Percentiles rank a stretch among this genome's conserved stretches.
These are phyloP conservation scores for Cardamine chenopodiifolia DNA, from an alignment of 345 rosid species.

Conservation along the genomic window DNA sequence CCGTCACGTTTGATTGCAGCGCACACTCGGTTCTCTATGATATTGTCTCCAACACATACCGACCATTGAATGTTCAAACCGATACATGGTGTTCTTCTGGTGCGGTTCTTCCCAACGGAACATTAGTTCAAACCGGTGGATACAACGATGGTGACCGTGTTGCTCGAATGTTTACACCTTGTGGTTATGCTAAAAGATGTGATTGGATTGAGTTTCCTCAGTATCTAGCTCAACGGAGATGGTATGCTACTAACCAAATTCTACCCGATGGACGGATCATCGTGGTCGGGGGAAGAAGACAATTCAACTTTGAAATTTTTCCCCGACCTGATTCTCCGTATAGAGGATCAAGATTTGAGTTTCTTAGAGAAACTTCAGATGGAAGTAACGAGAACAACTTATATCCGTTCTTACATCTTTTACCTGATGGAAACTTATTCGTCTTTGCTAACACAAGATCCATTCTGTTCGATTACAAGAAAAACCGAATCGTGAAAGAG, in stretches of 20 bases:
- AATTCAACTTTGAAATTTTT: slow-evolving; percentile 69
- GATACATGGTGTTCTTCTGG: slow-evolving; percentile 96
- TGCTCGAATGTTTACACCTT: slow-evolving; percentile 58
- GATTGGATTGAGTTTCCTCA: slow-evolving; percentile 72
- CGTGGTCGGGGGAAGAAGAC: slow-evolving; percentile 73
- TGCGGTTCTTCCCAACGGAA: slow-evolving; percentile 60
- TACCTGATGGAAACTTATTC: slow-evolving; percentile 86
- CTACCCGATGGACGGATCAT: slow-evolving; percentile 74
- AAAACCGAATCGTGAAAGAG: slow-evolving; percentile 53
- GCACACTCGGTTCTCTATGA: slow-evolving; percentile 79
- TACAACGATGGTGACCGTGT: slow-evolving; percentile 58
- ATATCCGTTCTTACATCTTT: slow-evolving; percentile 80
- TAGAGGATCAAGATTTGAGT: slow-evolving; percentile 38
- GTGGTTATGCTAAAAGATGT: slow-evolving; percentile 45
- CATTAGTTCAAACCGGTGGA: slow-evolving; percentile 80
- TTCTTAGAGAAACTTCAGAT: slow-evolving; percentile 60
- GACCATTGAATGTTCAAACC: slow-evolving; percentile 61
- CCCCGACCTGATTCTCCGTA: slow-evolving; percentile 36
- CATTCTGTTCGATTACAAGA: slow-evolving; percentile 62
- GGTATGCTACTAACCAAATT: slow-evolving; percentile 79
- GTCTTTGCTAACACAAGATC: slow-evolving; percentile 77
- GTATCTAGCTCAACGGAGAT: slow-evolving; percentile 60
- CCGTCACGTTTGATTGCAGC: slow-evolving; percentile 58
- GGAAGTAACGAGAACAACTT: slow-evolving; percentile 64
- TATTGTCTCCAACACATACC: slow-evolving; percentile 56